Percentiles rank a stretch among this genome's conserved stretches.
phyloP scores from a whole-genome alignment of 2,329 filamentous ascomycete genomes.

The Microsporum canis region DNA sequence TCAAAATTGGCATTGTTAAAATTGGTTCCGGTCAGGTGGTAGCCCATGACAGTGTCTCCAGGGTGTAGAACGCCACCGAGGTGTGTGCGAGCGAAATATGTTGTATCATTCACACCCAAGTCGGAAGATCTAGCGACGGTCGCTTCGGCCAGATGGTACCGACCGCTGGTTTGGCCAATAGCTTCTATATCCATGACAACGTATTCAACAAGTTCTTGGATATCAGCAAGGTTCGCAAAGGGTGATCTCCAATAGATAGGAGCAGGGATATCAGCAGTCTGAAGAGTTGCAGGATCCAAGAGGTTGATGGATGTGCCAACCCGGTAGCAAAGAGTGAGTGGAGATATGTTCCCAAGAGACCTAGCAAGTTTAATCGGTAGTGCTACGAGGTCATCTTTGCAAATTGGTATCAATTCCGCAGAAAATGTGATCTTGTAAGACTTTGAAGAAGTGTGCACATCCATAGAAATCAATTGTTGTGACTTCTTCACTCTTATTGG shows the following conservation, averaged over 20 bases:
- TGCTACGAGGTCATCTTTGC: slow-evolving; percentile 94
- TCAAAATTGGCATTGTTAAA: slow-evolving; percentile 86
- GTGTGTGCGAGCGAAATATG: slow-evolving; percentile 84
- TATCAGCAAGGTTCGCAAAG: slow-evolving; percentile 72
- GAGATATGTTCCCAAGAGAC: slow-evolving; percentile 75
- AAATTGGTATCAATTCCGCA: slow-evolving; percentile 80
- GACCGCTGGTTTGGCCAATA: slow-evolving; percentile 61
- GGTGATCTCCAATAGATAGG: slow-evolving; percentile 84
- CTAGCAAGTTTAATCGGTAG: slow-evolving; percentile 83
- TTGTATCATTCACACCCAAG: slow-evolving; percentile 72
- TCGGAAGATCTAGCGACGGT: slow-evolving; percentile 81
- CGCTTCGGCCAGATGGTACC: slow-evolving; percentile 73
- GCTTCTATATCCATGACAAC: slow-evolving; percentile 90
- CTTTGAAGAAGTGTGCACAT: slow-evolving; percentile 79
- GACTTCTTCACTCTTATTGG: slow-evolving; percentile 71
- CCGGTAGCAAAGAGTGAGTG: slow-evolving; percentile 72
- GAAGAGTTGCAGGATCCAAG: slow-evolving; percentile 79
- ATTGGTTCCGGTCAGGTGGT: slow-evolving; percentile 75
- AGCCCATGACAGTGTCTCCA: slow-evolving; percentile 91
- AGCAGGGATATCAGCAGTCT: slow-evolving; percentile 74
- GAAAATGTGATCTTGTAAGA: slow-evolving; percentile 94
- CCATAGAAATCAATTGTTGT: slow-evolving; percentile 88
- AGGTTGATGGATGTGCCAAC: slow-evolving; percentile 85
- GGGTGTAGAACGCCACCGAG: slow-evolving; percentile 73
- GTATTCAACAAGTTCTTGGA: slow-evolving; percentile 79